Conservation (phyloP, 768 basidiomycete genomes). For the Cubamyces sp. region DNA sequence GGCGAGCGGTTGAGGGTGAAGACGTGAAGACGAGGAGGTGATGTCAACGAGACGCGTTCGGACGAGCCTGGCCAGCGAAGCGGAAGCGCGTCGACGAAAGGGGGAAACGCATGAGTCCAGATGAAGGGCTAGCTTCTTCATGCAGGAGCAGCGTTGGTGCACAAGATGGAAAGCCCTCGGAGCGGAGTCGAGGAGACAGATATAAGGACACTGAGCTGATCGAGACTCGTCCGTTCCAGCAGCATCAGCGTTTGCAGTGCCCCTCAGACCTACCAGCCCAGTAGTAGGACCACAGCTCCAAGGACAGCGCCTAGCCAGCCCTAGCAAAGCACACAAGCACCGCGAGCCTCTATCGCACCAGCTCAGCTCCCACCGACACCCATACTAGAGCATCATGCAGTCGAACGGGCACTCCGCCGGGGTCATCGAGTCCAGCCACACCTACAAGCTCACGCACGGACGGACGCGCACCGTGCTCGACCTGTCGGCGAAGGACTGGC, state of each 20-base stretch:
- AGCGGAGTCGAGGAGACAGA: background rate
- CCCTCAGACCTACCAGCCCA: too few relatives aligned
- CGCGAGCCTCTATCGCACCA: background rate
- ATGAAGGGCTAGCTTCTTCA: background rate
- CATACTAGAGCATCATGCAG: background rate
- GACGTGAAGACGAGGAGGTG: conserved; percentile 8
- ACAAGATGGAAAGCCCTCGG: background rate
- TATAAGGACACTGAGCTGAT: background rate
- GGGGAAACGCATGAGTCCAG: conserved; percentile 2
- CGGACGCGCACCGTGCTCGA: conserved; percentile 56
- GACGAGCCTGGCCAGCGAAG: conserved; percentile 11
- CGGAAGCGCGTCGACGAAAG: background rate
- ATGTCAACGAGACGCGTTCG: conserved; percentile 10
- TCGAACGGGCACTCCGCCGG: background rate
- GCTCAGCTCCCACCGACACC: background rate
- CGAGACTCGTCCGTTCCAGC: background rate
- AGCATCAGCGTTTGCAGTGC: background rate
- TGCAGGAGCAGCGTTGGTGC: background rate
- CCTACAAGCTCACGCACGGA: conserved; percentile 53
- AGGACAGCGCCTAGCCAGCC: background rate
- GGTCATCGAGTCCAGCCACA: conserved; percentile 34
- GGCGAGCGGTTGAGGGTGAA: conserved; percentile 1
- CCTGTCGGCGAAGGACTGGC: conserved; percentile 56
- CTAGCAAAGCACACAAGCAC: background rate
- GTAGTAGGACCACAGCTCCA: background rate